Evolutionary conservation across 129 eudicot genomes (phyloP), one percentile per base, ranked within the genome.

Genomic region (Calendula officinalis): DNA sequence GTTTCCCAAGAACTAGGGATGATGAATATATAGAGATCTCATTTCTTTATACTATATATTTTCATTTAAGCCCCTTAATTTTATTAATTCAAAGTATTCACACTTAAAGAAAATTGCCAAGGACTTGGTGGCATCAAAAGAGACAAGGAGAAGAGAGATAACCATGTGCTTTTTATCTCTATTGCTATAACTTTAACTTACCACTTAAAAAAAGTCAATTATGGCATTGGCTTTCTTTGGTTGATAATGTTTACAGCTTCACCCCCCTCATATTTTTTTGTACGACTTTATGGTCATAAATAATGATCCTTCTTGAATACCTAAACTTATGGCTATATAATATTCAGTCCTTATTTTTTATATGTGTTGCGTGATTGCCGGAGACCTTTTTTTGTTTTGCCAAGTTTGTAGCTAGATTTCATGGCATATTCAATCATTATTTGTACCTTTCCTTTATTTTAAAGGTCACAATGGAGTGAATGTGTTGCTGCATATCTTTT

Each of bases 281-380:
- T 54, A 45, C 34, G 71, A 64, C 77, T 72, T 72, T 72, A 72
- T 72, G 71, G 77, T 72, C 71, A 55, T 64, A 72, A 72, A 72
- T 52, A 72, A 72, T 72, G 49, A 72, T 72, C 64, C 77, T 64
- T 64, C 60, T 62, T 71, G 76, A 71, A 71, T 71, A 69, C 75
- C 75, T 57, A 69, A 71, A 50, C 62, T 71, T 72, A 54, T 55
- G 59, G 65, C 64, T 54, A 72, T 63, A 62, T 72, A 72, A 62
- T 71, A 72, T 72, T 72, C 17, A 72, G 71, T 44, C 77, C 65
- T 64, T 54, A 22, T 72, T 72, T 72, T 72, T 55, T 64, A 42
- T 72, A 53, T 37, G 66, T 8, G 71, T 64, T 71, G 77, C 77
- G 77, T 72, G 77, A 72, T 72, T 72, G 66, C 17, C 71, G 77